A percentile compares a stretch with the other conserved stretches of the same genome.
Evolutionary conservation across 768 basidiomycete genomes (phyloP).

Genomic region (Suillus clintonianus): DNA sequence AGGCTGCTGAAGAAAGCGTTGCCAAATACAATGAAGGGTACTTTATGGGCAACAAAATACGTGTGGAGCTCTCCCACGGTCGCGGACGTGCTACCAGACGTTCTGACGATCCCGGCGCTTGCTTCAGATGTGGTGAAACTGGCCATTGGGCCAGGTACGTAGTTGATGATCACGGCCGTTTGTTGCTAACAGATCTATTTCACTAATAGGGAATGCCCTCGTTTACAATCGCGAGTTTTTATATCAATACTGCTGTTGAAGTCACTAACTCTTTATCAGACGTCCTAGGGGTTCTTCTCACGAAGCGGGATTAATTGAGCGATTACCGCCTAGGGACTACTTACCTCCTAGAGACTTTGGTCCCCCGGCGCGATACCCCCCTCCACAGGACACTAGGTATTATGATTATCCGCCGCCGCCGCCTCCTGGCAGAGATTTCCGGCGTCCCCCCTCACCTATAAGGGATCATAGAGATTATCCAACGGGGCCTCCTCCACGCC

Average conservation of each 20-base stretch:
- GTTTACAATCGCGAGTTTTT: slow-evolving; percentile 50
- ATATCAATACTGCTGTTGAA: not conserved
- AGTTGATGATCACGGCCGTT: not conserved
- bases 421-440: slow-evolving; percentile 52
- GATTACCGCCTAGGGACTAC: slow-evolving; percentile 56
- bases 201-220: slow-evolving; percentile 68
- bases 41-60: slow-evolving; percentile 92
- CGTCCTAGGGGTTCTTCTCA: slow-evolving; percentile 42
- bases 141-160: slow-evolving; percentile 89
- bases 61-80: slow-evolving; percentile 83
- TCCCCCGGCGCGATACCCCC: slow-evolving; percentile 43
- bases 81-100: slow-evolving; percentile 81
- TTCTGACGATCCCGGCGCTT: slow-evolving; percentile 83
- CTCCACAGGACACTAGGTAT: slow-evolving; percentile 56
- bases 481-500: slow-evolving; percentile 42
- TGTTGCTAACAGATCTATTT: slow-evolving; percentile 5
- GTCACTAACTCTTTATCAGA: slow-evolving; percentile 23
- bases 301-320: slow-evolving; percentile 58
- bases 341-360: slow-evolving; percentile 39
- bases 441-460: slow-evolving; percentile 61
- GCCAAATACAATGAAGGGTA: slow-evolving; percentile 86
- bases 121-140: slow-evolving; percentile 83
- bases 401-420: slow-evolving; percentile 51
- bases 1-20: slow-evolving; percentile 85
- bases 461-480: slow-evolving; percentile 71